These are phyloP conservation scores for Pythium aquatile DNA, from an alignment of 352 stramenopile species.

Conservation along the genomic window DNA sequence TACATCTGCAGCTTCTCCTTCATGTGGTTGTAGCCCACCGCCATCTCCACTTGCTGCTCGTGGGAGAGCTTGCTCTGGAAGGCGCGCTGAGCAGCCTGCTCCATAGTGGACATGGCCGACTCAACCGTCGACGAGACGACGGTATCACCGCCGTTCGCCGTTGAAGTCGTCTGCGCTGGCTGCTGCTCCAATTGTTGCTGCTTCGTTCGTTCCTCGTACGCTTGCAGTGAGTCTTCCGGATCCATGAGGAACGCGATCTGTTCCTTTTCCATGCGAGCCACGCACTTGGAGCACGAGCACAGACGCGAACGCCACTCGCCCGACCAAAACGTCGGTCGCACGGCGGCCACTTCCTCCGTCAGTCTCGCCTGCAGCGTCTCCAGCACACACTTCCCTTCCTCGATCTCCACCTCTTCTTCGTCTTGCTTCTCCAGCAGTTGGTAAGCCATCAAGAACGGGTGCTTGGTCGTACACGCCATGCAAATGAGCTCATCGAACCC, in stretches of 20 bases:
- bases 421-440: conserved; percentile 31
- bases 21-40: conserved; percentile 70
- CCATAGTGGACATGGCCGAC: conserved; percentile 2
- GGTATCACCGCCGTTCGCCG: not conserved
- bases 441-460: conserved; percentile 64
- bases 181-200: conserved; percentile 18
- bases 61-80: conserved; percentile 62
- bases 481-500: conserved; percentile 74
- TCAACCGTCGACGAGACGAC: not conserved
- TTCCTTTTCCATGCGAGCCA: conserved; percentile 43
- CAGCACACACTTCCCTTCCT: conserved; percentile 19
- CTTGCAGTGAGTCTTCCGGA: conserved; percentile 55
- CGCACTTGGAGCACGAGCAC: conserved; percentile 55
- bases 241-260: conserved; percentile 66
- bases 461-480: conserved; percentile 57
- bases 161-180: not conserved
- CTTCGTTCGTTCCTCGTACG: conserved; percentile 54
- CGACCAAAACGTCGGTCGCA: conserved; percentile 62
- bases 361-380: conserved; percentile 36
- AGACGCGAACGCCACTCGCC: conserved; percentile 57
- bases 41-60: conserved; percentile 75
- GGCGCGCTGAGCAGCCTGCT: conserved; percentile 39
- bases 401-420: conserved; percentile 13
- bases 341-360: not conserved
- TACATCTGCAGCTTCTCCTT: conserved; percentile 69